Percentiles rank a stretch among this genome's conserved stretches.
Evolutionary conservation across 768 basidiomycete genomes (phyloP).

Genomic region (Mycena leptocephala): DNA sequence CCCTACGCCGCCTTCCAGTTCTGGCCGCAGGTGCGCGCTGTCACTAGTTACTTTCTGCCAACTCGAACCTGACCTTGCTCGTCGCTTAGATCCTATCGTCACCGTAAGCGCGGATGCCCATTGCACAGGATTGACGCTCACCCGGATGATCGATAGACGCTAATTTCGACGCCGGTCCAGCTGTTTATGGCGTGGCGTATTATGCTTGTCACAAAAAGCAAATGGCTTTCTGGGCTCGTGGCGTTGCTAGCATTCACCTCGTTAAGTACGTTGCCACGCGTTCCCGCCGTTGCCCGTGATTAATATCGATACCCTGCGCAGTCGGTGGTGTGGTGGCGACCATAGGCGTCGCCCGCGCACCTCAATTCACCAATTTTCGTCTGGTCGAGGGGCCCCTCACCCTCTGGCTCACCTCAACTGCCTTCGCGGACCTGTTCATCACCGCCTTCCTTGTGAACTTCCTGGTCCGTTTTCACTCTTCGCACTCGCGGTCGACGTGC

Average conservation of each 20-base stretch:
- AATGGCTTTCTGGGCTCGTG: constrained; percentile 21
- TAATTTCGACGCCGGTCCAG: constrained; percentile 33
- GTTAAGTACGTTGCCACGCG: constrained; percentile 3
- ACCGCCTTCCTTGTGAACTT: constrained; percentile 35
- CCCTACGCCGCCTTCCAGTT: neutral
- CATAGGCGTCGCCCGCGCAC: neutral
- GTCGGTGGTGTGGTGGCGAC: constrained; percentile 18
- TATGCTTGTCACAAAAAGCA: constrained; percentile 15
- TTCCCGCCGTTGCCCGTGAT: neutral
- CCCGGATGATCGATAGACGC: neutral
- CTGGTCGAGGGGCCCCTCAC: constrained; percentile 7
- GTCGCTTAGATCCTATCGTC: constrained; percentile 26
- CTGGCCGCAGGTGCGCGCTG: constrained; percentile 20
- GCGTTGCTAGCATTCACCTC: constrained; percentile 23
- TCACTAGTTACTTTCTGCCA: neutral
- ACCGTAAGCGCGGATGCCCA: constrained; percentile 14
- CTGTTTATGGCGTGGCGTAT: constrained; percentile 39
- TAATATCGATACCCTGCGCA: neutral
- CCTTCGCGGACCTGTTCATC: constrained; percentile 36
- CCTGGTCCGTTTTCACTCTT: constrained; percentile 3
- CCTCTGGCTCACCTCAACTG: constrained; percentile 30
- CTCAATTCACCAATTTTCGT: neutral
- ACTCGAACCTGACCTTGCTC: neutral
- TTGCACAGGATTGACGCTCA: neutral
- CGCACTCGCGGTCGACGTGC: neutral